Base-by-base conservation (phyloP, 1,284 basidiomycete genomes). In the Rhizoctonia solani region DNA sequence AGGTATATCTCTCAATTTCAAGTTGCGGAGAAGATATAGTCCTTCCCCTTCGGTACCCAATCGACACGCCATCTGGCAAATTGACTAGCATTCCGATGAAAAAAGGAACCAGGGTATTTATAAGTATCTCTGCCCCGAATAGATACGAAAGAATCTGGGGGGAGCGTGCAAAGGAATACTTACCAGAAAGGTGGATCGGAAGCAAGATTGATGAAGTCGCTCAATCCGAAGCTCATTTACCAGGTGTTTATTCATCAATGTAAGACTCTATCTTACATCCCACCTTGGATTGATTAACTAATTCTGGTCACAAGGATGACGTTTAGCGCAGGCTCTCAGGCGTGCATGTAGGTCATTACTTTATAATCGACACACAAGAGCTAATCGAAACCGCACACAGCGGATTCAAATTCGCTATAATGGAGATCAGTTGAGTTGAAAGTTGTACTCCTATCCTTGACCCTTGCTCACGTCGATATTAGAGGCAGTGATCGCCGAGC, bases 41-140 rank as follows among this genome's bases (percentile, higher is more conserved):
- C n/a, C 9, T 63, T 8, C 59, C 59, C 4, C 49, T 63, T 4
- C 13, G 41, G 25, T 63, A 52, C 34, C 59, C 59, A 6, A 63
- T 63, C 49, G 37, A 63, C 32, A 63, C 59, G 1, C 49, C 59
- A 5, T 21, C 19, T 4, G 59, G 59, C 1, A 53, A 52, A 30
- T 41, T 63, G 25, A 63, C 59, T 3, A 63, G 47, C 19, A 53
- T 63, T 25, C 59, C 59, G 1, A 55, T 73, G n/a, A 69, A 53
- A n/a, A 70, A 71, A 41, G 70, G 71, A 13, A 72, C 72, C 16
- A 67, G 52, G 29, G 39, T 73, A 8, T 58, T 71, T 34, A 67
- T 73, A n/a, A 69, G 69, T 19, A 69, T 74, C 34, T 37, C 61
- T 13, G 69, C 67, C 21, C 69, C 70, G 2, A 75, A 76, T 63